Base-by-base conservation (phyloP, 805 yeast species). In the Tetrapisispora nanseiensis region DNA sequence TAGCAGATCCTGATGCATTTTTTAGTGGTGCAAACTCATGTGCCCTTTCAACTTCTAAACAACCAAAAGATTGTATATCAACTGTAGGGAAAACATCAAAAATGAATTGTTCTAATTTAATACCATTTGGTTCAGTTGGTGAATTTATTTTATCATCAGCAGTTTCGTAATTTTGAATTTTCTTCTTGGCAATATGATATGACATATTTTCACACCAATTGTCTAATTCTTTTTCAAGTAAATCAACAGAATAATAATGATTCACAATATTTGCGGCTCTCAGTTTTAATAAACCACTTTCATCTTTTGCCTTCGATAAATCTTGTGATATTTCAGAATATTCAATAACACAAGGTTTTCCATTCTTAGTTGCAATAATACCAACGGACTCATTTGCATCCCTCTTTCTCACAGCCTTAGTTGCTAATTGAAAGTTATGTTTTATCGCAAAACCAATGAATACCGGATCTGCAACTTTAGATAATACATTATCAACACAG, bases 261-360 rank as follows among this genome's bases (percentile, higher is more conserved):
- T 92, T 92, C 42, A 92, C 99, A 49, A 92, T 92, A 64, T 92
- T 92, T 21, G 96, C 99, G 4, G 97, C 96, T 52, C 97, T 75
- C 52, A 86, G 74, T 49, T 74, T 74, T 45, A 92, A 71, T 46
- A 80, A 68, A 15, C 80, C 82, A n/a, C 47, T 44, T 1, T 73
- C 71, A 48, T 82, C 92, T 22, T 64, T 65, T 46, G 76, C 78
- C 54, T 76, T 76, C 19, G 90, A 81, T 55, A 89, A 70, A 50
- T 82, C 89, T 26, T 67, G 57, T 8, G 86, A 72, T 47, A 92
- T 86, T 65, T 92, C 99, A 31, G 94, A 82, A 66, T 92, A 92
- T 63, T 92, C 99, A 52, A 92, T 84, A 34, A 92, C 98, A 45
- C 90, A 82, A 5, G 98, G 97, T 38, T 66, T 67, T 5, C 66